phyloP scores from a whole-genome alignment of 495 filamentous ascomycete species.

The Usnea hakonensis region DNA sequence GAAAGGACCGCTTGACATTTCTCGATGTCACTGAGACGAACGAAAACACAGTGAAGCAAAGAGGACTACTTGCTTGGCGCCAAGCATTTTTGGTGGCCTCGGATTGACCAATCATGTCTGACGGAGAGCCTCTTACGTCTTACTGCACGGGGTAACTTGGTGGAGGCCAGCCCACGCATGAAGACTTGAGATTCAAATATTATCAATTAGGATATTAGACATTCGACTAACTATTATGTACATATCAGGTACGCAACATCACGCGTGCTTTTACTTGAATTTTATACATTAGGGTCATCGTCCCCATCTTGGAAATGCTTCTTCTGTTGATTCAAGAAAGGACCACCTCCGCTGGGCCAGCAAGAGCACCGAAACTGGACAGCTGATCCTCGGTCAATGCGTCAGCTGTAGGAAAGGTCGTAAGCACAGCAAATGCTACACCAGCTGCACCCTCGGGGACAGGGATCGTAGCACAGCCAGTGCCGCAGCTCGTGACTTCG shows the following conservation, averaged over 20 bases:
- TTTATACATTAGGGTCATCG: not conserved
- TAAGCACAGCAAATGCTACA: constrained; percentile 28
- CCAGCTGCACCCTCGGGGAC: constrained; percentile 25
- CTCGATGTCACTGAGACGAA: no score
- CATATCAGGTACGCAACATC: not conserved
- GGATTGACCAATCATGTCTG: not conserved
- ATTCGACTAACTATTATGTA: not conserved
- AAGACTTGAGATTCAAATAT: no score
- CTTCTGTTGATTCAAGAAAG: constrained; percentile 15
- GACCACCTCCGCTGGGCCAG: constrained; percentile 27
- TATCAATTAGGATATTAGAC: not conserved
- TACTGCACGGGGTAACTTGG: not conserved
- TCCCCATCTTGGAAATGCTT: not conserved
- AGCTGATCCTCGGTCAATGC: constrained; percentile 21
- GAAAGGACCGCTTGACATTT: no score
- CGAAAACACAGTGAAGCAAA: no score
- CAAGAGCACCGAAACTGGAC: constrained; percentile 24
- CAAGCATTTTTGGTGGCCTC: no score
- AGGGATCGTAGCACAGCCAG: constrained; percentile 20
- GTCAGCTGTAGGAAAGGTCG: constrained; percentile 23
- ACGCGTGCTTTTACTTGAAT: not conserved
- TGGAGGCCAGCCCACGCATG: no score
- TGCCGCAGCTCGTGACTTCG: constrained; percentile 22
- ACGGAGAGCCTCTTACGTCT: not conserved
- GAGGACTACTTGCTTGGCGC: no score